Evolutionary conservation across 441 rosid species (phyloP).

Genomic region (Pelargonium fulgidum): DNA sequence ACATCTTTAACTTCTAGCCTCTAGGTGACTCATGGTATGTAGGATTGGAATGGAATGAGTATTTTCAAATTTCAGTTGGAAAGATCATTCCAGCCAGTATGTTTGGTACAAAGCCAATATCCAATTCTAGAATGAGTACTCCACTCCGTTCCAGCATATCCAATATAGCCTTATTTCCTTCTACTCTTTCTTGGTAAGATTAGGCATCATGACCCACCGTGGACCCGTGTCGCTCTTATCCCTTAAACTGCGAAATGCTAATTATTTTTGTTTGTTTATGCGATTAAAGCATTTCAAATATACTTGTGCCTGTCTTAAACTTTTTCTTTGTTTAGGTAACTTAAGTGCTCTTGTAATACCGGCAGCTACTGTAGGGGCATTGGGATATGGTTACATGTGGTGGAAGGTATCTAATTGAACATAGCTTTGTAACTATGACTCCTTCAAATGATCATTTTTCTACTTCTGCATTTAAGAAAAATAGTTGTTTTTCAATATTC

Average conservation of each 20-base stretch:
- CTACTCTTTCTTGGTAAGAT: too few species aligned
- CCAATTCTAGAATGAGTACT: too few species aligned
- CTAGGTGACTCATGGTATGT: too few species aligned
- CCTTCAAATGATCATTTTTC: neutral
- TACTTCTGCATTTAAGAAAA: neutral
- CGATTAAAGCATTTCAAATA: neutral
- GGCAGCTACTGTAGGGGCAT: constrained; percentile 72
- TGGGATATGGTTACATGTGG: constrained; percentile 99
- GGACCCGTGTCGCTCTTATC: too few species aligned
- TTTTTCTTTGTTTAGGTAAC: constrained; percentile 36
- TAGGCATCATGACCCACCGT: neutral
- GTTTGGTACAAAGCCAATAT: too few species aligned
- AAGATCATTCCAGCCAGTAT: too few species aligned
- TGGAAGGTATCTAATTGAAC: constrained; percentile 65
- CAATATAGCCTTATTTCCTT: too few species aligned
- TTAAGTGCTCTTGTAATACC: constrained; percentile 52
- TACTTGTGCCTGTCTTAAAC: constrained; percentile 11
- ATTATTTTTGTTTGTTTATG: neutral
- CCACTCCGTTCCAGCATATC: too few species aligned
- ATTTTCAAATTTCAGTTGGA: too few species aligned
- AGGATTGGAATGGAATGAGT: too few species aligned
- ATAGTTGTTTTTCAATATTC: neutral
- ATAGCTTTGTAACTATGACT: neutral
- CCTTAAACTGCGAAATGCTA: neutral
- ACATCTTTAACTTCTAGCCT: too few species aligned